A percentile compares a stretch with the other conserved stretches of the same genome.
Conservation (phyloP, 768 basidiomycete species). For the Pulveroboletus sp. region DNA sequence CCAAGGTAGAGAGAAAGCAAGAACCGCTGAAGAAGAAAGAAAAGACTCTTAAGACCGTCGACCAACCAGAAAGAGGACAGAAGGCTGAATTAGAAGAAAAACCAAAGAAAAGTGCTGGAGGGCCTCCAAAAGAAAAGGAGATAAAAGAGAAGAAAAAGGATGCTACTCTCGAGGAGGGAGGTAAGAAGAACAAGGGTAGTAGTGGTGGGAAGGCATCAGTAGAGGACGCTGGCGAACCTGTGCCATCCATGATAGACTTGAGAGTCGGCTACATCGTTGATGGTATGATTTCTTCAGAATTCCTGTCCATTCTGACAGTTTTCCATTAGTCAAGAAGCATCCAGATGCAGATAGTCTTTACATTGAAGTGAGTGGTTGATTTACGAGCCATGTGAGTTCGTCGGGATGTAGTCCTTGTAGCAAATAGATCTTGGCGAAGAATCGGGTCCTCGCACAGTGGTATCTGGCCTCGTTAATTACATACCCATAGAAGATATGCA, state of each 20-base stretch:
- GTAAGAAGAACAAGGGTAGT: slow-evolving; percentile 39
- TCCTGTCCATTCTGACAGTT: slow-evolving; percentile 2
- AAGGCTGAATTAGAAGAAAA: slow-evolving; percentile 29
- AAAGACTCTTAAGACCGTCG: slow-evolving; percentile 41
- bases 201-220: slow-evolving; percentile 31
- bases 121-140: slow-evolving; percentile 28
- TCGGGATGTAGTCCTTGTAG: slow-evolving; percentile 34
- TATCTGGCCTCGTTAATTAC: slow-evolving; percentile 95
- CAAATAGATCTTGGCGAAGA: slow-evolving; percentile 97
- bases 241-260: slow-evolving; percentile 96
- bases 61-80: slow-evolving; percentile 21
- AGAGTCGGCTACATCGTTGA: slow-evolving; percentile 91
- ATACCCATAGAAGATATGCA: slow-evolving; percentile 93
- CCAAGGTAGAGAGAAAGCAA: slow-evolving; percentile 65
- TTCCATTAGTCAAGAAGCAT: slow-evolving; percentile 76
- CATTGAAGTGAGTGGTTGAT: slow-evolving; percentile 59
- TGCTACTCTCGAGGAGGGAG: slow-evolving; percentile 31
- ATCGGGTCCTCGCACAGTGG: slow-evolving; percentile 90
- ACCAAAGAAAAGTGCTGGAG: slow-evolving; percentile 37
- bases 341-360: slow-evolving; percentile 98
- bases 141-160: slow-evolving; percentile 55
- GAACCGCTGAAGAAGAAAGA: slow-evolving; percentile 77
- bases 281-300: slow-evolving; percentile 44
- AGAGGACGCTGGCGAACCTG: slow-evolving; percentile 74
- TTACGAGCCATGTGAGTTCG: not conserved